Evolutionary conservation across 805 yeast genomes (phyloP).

Genomic region (Zygosaccharomyces siamensis): DNA sequence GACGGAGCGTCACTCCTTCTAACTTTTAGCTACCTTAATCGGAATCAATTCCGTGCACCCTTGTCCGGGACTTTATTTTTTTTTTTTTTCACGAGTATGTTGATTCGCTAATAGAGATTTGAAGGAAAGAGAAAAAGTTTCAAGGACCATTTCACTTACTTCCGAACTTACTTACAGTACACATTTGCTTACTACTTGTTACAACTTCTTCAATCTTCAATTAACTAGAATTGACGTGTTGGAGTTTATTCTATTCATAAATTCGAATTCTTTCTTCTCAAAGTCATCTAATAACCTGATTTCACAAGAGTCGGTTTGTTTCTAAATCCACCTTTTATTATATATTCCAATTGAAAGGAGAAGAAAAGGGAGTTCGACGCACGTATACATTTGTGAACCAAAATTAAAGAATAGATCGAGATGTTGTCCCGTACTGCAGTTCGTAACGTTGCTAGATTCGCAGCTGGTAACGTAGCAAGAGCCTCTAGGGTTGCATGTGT

Average conservation of each 20-base stretch:
- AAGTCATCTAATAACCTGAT: background rate
- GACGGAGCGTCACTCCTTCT: background rate
- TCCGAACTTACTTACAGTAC: background rate
- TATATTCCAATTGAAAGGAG: constrained; percentile 8
- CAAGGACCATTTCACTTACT: background rate
- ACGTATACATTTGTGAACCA: background rate
- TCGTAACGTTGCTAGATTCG: constrained; percentile 77
- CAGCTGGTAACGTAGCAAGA: constrained; percentile 39
- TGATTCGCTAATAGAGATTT: background rate
- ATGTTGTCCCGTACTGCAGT: constrained; percentile 85
- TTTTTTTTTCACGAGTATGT: background rate
- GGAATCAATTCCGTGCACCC: constrained; percentile 1
- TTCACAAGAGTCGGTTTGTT: background rate
- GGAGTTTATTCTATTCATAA: background rate
- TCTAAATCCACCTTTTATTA: constrained; percentile 1
- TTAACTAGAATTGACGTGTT: background rate
- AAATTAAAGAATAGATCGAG: constrained; percentile 18
- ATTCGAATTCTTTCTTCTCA: constrained; percentile 1
- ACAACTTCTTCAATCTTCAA: background rate
- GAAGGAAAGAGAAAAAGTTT: background rate
- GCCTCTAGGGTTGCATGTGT: constrained; percentile 52
- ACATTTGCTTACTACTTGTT: background rate
- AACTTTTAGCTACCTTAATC: background rate
- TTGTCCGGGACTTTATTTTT: background rate
- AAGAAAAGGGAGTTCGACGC: constrained; percentile 6